Evolutionary conservation across 345 rosid genomes (phyloP).

Genomic region (Citrus trifoliata): DNA sequence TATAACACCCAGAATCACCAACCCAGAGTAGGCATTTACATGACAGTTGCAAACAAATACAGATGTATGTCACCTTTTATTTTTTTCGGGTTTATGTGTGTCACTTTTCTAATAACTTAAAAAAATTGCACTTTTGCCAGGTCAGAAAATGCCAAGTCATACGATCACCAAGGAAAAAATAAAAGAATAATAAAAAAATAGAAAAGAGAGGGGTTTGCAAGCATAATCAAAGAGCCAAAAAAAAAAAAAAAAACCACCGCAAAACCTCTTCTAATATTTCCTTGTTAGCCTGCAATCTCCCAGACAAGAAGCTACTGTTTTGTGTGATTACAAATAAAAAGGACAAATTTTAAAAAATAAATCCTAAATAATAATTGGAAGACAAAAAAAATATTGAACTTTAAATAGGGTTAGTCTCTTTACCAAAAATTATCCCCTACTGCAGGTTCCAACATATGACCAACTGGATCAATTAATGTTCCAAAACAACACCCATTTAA

Average conservation of each 20-base stretch:
- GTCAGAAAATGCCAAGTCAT: too few species aligned
- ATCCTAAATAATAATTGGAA: too few species aligned
- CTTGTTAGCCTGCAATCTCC: not conserved
- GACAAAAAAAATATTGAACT: not conserved
- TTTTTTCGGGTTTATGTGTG: not conserved
- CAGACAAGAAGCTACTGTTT: not conserved
- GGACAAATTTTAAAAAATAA: not conserved
- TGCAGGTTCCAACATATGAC: not conserved
- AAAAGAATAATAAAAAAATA: not conserved
- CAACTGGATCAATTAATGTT: not conserved
- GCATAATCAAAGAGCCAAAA: not conserved
- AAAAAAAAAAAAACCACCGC: too few species aligned
- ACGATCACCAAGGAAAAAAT: too few species aligned
- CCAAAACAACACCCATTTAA: not conserved
- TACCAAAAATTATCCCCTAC: not conserved
- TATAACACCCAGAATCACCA: not conserved
- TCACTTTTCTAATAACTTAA: not conserved
- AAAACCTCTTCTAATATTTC: not conserved
- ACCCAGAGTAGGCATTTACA: not conserved
- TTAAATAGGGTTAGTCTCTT: not conserved
- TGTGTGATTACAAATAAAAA: not conserved
- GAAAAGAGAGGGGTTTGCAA: not conserved
- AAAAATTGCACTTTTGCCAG: not conserved
- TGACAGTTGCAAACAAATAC: not conserved
- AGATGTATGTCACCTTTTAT: too few species aligned